Conservation (phyloP, 179 eudicot species). For the Spinacia oleracea region DNA sequence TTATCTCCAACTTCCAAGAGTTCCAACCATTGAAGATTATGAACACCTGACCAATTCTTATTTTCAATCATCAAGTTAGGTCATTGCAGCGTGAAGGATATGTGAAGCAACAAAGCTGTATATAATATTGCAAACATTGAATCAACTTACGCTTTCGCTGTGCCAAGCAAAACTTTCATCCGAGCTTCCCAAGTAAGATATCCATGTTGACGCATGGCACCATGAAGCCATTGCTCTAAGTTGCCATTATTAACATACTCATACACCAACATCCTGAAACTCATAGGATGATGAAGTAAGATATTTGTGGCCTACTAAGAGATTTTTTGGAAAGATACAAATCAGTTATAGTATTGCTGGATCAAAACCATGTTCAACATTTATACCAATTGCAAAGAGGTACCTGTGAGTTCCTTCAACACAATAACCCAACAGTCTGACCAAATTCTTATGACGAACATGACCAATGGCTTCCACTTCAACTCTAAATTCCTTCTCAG, state of each 20-base stretch:
- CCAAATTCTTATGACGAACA: conserved; percentile 92
- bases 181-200: conserved; percentile 97
- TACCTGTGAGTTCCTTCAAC: conserved; percentile 97
- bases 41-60: not conserved
- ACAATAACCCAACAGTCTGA: conserved; percentile 89
- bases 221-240: conserved; percentile 98
- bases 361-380: not conserved
- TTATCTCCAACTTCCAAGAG: not conserved
- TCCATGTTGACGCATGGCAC: conserved; percentile 94
- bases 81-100: too few relatives aligned
- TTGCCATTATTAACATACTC: conserved; percentile 97
- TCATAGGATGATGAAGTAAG: conserved; percentile 19
- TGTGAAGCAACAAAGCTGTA: not conserved
- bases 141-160: conserved; percentile 94
- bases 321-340: not conserved
- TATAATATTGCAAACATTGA: not conserved
- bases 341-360: not conserved
- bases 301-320: not conserved
- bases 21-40: not conserved
- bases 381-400: not conserved
- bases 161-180: conserved; percentile 85
- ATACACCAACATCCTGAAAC: conserved; percentile 84
- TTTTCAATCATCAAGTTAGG: not conserved
- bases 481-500: conserved; percentile 92
- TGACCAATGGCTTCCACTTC: conserved; percentile 99